These are phyloP conservation scores for Pinus tabuliformis DNA, from an alignment of 75 land plant genomes.

Conservation along the genomic window DNA sequence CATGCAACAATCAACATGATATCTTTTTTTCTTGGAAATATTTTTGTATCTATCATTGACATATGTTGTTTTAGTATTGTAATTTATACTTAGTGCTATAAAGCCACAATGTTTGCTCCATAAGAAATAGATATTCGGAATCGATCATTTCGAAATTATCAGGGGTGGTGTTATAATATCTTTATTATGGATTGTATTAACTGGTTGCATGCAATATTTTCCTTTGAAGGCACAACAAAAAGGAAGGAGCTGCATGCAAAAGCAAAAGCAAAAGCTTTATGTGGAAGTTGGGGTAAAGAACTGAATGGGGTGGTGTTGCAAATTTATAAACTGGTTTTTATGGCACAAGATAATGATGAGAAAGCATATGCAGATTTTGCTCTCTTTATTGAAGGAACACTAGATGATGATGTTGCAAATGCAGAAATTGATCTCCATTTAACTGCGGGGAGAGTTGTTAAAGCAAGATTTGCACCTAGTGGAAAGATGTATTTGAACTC, in stretches of 20 bases:
- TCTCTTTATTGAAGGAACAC: constrained; percentile 47
- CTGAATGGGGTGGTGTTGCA: constrained; percentile 28
- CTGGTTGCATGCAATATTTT: not conserved
- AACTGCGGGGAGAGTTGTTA: constrained; percentile 45
- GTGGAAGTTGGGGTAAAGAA: constrained; percentile 60
- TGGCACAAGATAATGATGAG: constrained; percentile 25
- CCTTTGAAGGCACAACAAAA: constrained; percentile 71
- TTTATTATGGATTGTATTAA: not conserved
- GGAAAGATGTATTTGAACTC: constrained; percentile 46
- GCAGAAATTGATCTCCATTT: constrained; percentile 52
- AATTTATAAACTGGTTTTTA: constrained; percentile 59
- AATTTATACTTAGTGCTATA: not conserved
- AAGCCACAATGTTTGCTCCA: not conserved
- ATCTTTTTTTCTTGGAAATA: not conserved
- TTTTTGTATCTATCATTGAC: not conserved
- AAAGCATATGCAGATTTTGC: constrained; percentile 51
- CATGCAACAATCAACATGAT: not conserved
- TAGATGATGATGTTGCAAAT: constrained; percentile 82
- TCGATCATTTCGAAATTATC: not conserved
- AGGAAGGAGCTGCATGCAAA: constrained; percentile 87
- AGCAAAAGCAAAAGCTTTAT: constrained; percentile 22
- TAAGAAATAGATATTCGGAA: not conserved
- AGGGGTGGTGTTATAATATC: not conserved
- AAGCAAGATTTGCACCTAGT: constrained; percentile 39
- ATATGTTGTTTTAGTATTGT: not conserved